Evolutionary conservation across 352 stramenopile species (phyloP).

Genomic region (Globisporangium nunn): DNA sequence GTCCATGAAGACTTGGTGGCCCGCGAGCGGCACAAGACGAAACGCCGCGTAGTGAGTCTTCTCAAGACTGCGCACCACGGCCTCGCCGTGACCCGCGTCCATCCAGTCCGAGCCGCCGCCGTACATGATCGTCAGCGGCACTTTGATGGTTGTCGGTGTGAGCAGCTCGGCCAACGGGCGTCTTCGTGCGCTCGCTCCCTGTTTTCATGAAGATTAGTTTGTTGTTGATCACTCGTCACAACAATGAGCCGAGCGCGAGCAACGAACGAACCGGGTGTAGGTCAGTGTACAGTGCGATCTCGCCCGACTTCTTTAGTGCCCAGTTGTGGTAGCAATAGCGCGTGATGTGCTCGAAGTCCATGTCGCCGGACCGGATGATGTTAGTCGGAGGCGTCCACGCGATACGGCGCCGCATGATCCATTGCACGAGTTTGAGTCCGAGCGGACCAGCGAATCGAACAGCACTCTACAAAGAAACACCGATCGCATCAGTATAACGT

Average conservation of each 20-base stretch:
- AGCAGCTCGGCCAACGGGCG: conserved; percentile 50
- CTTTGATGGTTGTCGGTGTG: conserved; percentile 34
- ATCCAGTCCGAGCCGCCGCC: conserved; percentile 77
- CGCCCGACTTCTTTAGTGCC: conserved; percentile 59
- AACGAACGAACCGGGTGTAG: conserved; percentile 42
- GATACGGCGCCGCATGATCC: conserved; percentile 48
- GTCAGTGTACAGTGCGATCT: conserved; percentile 73
- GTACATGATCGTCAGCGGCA: conserved; percentile 80
- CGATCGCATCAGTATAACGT: neutral
- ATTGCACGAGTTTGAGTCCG: conserved; percentile 42
- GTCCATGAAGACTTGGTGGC: conserved; percentile 86
- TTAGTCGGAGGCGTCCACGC: conserved; percentile 59
- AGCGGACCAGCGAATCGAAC: conserved; percentile 63
- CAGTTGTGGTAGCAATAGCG: conserved; percentile 82
- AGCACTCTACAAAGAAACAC: conserved; percentile 24
- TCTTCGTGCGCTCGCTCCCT: conserved; percentile 45
- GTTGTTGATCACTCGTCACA: neutral
- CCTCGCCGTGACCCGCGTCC: conserved; percentile 53
- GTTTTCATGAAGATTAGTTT: neutral
- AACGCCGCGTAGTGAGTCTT: conserved; percentile 61
- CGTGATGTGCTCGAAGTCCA: conserved; percentile 64
- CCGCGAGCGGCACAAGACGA: conserved; percentile 51
- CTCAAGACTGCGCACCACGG: conserved; percentile 49
- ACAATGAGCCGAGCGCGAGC: neutral
- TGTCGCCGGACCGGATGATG: conserved; percentile 63